Evolutionary conservation across 139 green algal genomes (phyloP).

Genomic region (Tetraselmis chui): DNA sequence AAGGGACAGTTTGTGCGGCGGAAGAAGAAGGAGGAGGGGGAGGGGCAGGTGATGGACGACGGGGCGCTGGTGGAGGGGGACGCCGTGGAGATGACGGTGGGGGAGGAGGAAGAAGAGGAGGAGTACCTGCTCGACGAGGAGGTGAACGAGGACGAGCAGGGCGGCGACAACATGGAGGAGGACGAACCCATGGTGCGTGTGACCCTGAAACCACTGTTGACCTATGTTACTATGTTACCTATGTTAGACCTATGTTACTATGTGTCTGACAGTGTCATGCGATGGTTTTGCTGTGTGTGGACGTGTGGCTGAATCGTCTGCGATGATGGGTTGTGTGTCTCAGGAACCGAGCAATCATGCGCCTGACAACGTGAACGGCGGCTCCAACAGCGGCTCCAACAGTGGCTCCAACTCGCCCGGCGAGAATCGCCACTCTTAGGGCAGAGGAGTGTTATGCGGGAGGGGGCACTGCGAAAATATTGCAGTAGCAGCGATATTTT

Average conservation of each 20-base stretch:
- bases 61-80: background rate
- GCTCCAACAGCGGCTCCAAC: constrained; percentile 33
- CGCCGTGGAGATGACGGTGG: constrained; percentile 17
- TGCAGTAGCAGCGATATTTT: too few species aligned
- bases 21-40: background rate
- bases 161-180: constrained; percentile 5
- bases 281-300: constrained; percentile 4
- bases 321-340: too few species aligned
- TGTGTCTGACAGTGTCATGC: too few species aligned
- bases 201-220: background rate
- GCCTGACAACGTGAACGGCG: constrained; percentile 16
- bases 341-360: background rate
- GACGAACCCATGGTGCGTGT: constrained; percentile 8
- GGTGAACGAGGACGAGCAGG: constrained; percentile 4
- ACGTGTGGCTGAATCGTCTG: background rate
- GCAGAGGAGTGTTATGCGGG: too few species aligned
- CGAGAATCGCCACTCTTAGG: constrained; percentile 12
- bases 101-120: constrained; percentile 24
- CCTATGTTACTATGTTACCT: background rate
- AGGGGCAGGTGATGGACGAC: background rate
- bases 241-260: too few species aligned
- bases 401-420: constrained; percentile 44
- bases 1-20: constrained; percentile 54
- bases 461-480: too few species aligned
- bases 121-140: background rate